A percentile compares a stretch with the other conserved stretches of the same genome.
Evolutionary conservation across 2,329 filamentous ascomycete species (phyloP).

Genomic region (Neurospora sp.): DNA sequence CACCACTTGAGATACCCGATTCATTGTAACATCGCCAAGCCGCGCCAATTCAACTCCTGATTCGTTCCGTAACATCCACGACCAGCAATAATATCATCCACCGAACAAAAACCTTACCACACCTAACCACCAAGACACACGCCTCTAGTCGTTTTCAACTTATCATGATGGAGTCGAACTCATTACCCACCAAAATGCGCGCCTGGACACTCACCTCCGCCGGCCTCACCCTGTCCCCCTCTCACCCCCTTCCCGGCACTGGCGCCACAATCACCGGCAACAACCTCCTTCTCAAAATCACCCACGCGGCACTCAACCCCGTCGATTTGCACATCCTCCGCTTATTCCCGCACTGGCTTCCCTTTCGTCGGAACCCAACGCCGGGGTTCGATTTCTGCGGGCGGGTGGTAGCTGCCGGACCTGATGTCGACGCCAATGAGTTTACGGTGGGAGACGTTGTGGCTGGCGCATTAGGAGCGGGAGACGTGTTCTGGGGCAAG

Average conservation of each 20-base stretch:
- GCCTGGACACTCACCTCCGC: neutral
- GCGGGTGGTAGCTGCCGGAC: conserved; percentile 22
- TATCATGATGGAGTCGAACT: too few relatives aligned
- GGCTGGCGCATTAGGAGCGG: conserved; percentile 21
- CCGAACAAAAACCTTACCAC: too few relatives aligned
- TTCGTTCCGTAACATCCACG: too few relatives aligned
- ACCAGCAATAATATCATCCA: too few relatives aligned
- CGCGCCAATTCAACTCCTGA: neutral
- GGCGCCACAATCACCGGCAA: neutral
- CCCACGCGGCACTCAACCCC: conserved; percentile 28
- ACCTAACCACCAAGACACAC: too few relatives aligned
- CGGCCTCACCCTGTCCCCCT: neutral
- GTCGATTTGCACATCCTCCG: conserved; percentile 26
- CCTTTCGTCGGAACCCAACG: conserved; percentile 22
- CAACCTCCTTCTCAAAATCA: conserved; percentile 22
- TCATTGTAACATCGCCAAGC: neutral
- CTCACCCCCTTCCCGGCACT: neutral
- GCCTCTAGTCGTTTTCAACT: too few relatives aligned
- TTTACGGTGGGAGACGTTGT: conserved; percentile 1
- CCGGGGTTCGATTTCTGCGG: conserved; percentile 29
- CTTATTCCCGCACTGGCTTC: conserved; percentile 23
- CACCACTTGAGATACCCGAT: neutral
- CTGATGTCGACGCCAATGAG: conserved; percentile 6
- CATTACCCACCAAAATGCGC: neutral
- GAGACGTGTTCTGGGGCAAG: conserved; percentile 20